Evolutionary conservation across 2,329 filamentous ascomycete species (phyloP).

Genomic region (Didymella segeticola): DNA sequence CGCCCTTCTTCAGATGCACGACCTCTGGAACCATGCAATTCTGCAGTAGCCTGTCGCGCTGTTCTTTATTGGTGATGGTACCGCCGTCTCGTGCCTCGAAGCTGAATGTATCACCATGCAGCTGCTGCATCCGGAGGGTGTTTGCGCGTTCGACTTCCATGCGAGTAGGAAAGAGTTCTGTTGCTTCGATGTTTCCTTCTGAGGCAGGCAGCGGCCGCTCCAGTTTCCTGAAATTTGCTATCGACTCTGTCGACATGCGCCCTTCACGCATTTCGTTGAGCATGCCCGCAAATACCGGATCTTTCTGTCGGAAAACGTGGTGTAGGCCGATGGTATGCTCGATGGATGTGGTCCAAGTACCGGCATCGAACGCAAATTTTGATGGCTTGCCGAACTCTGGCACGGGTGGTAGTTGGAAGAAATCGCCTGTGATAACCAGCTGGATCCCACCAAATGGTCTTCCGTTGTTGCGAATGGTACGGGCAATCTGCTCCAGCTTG

Average conservation of each 20-base stretch:
- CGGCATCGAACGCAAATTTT: constrained; percentile 92
- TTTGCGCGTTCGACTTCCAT: constrained; percentile 91
- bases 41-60: constrained; percentile 77
- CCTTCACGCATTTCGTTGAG: constrained; percentile 97
- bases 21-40: constrained; percentile 92
- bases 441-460: constrained; percentile 96
- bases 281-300: constrained; percentile 89
- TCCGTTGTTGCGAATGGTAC: constrained; percentile 86
- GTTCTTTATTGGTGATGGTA: constrained; percentile 65
- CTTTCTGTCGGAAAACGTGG: constrained; percentile 94
- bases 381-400: constrained; percentile 76
- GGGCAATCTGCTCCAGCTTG: constrained; percentile 88
- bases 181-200: constrained; percentile 80
- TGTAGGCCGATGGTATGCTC: constrained; percentile 95
- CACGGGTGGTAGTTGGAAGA: constrained; percentile 95
- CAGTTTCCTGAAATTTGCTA: constrained; percentile 76
- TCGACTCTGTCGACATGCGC: constrained; percentile 76
- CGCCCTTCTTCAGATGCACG: constrained; percentile 84
- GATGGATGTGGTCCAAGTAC: constrained; percentile 90
- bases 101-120: constrained; percentile 71
- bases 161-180: constrained; percentile 92
- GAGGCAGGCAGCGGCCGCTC: constrained; percentile 67
- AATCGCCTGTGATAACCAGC: constrained; percentile 93
- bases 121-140: constrained; percentile 70
- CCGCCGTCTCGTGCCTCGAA: constrained; percentile 82